Evolutionary conservation across 768 basidiomycete genomes (phyloP), one percentile per base, ranked within the genome.

Genomic region (Psilocybe cubensis): DNA sequence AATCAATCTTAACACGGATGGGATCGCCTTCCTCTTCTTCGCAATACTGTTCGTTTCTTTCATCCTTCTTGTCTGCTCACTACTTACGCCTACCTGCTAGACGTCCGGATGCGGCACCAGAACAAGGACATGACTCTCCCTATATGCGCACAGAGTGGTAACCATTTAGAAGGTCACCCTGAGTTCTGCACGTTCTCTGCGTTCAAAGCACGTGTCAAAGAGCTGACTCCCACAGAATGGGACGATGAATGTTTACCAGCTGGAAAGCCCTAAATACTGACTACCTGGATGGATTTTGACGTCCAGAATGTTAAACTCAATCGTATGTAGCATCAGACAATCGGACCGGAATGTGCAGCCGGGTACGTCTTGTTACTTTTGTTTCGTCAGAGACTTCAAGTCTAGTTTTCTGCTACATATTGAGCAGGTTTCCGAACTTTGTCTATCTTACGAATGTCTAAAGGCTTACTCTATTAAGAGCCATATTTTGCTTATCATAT

Each of bases 21-120:
- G 66, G 56, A 48, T 64, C 65, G 18, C 57, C 53, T 3, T 44
- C 59, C 3, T 38, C 61, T 20, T 43, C 59, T 11, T 35, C 62
- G 11, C 63, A 68, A 44, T 64, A 71, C 63, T 69, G 77, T 77
- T 56, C 35, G 74, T 64, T 24, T 28, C 50, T 17, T 9, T 4
- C 23, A 27, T 28, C 24, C 21, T 54, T 52, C n/a, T 48, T 48
- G 12, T 31, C 50, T 42, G 31, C 9, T 29, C 8, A 45, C 21
- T 42, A n/a, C 18, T 28, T 23, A n/a, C n/a, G 17, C 50, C 49
- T 24, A 20, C 12, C 12, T 48, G 21, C 47, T 38, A 88, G 87
- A 80, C 64, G 76, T 92, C 44, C 83, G 91, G n/a, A 84, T 90
- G 81, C 82, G 90, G 23, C 89, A 91, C 65, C 86, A 90, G 71